A percentile compares a stretch with the other conserved stretches of the same genome.
Evolutionary conservation across 2,329 filamentous ascomycete genomes (phyloP).

Genomic region (Arthrobotrys musiformis): DNA sequence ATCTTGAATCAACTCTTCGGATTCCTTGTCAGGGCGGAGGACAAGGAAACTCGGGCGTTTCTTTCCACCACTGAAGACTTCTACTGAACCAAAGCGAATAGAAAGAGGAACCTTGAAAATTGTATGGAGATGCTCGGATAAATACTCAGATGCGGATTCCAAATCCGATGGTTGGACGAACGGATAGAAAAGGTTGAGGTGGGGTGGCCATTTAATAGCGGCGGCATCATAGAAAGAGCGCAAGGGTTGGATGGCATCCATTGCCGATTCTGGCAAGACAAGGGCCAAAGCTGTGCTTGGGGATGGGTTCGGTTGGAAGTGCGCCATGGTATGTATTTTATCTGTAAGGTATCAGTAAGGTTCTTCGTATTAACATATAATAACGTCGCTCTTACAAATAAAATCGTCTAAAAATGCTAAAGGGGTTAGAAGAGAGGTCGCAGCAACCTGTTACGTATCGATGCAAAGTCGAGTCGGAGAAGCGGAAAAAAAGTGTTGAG

Average conservation of each 20-base stretch:
- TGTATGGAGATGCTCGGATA: constrained; percentile 62
- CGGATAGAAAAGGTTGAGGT: constrained; percentile 75
- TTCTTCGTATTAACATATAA: neutral
- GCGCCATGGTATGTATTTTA: constrained; percentile 8
- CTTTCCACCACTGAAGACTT: constrained; percentile 40
- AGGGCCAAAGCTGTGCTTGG: constrained; percentile 45
- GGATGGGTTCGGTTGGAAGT: constrained; percentile 19
- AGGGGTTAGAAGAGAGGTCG: neutral
- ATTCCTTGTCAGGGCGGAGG: constrained; percentile 47
- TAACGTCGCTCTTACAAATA: neutral
- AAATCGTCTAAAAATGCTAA: neutral
- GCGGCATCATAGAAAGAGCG: constrained; percentile 73
- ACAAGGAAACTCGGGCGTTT: constrained; percentile 47
- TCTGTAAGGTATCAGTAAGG: neutral
- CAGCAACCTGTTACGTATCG: too few species aligned
- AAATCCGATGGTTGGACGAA: constrained; percentile 69
- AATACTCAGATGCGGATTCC: constrained; percentile 63
- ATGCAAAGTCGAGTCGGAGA: neutral
- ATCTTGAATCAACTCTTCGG: constrained; percentile 43
- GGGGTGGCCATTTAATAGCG: constrained; percentile 73
- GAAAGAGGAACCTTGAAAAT: constrained; percentile 32
- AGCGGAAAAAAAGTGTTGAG: neutral
- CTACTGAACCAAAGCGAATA: constrained; percentile 44
- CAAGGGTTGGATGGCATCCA: constrained; percentile 61
- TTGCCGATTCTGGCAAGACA: constrained; percentile 65